phyloP scores from a whole-genome alignment of 768 basidiomycete genomes.

The Lactarius quietus region DNA sequence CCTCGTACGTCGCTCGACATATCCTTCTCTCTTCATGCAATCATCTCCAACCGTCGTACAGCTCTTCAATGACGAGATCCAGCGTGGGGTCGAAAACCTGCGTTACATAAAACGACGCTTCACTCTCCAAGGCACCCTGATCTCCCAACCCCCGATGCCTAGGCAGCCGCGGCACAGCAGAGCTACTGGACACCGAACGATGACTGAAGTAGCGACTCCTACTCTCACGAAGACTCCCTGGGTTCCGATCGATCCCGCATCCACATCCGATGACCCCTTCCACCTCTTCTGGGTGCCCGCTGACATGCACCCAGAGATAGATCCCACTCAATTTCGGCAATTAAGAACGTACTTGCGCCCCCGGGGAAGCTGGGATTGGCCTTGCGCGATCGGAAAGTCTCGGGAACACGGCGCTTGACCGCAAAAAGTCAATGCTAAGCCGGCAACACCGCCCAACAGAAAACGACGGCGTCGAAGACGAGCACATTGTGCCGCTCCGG shows the following conservation, averaged over 20 bases:
- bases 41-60: constrained; percentile 42
- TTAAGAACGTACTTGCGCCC: constrained; percentile 79
- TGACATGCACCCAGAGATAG: constrained; percentile 93
- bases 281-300: constrained; percentile 99
- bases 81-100: constrained; percentile 81
- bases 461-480: constrained; percentile 68
- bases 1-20: background rate
- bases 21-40: background rate
- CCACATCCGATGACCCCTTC: constrained; percentile 68
- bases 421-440: constrained; percentile 92
- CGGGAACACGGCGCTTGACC: constrained; percentile 52
- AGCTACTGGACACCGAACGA: constrained; percentile 34
- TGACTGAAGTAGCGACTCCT: constrained; percentile 42
- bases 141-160: constrained; percentile 71
- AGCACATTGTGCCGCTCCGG: constrained; percentile 60
- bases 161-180: constrained; percentile 40
- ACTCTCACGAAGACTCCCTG: constrained; percentile 44
- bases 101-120: constrained; percentile 84
- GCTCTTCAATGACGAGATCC: constrained; percentile 80
- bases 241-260: constrained; percentile 34
- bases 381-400: constrained; percentile 45
- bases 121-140: constrained; percentile 75
- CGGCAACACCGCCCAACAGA: constrained; percentile 85
- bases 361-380: constrained; percentile 46
- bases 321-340: constrained; percentile 94